These are phyloP conservation scores for Tricholoma terreum DNA, from an alignment of 768 basidiomycete species.

Conservation along the genomic window DNA sequence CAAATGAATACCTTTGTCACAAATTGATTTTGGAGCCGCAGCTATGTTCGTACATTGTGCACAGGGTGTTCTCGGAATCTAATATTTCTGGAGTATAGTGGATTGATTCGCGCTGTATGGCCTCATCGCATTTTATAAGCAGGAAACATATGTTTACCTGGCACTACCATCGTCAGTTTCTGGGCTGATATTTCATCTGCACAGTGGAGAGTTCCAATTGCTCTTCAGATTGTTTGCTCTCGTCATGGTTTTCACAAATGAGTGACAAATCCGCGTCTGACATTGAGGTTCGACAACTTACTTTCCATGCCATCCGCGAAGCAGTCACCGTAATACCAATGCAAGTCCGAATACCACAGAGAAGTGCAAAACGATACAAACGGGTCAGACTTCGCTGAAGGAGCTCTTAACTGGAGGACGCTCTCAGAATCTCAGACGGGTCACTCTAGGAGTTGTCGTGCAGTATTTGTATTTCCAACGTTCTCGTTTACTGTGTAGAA, in stretches of 20 bases:
- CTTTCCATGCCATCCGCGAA: conserved; percentile 53
- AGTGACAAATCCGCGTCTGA: conserved; percentile 50
- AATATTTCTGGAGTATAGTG: conserved; percentile 35
- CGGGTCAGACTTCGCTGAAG: conserved; percentile 36
- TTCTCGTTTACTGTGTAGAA: conserved; percentile 1
- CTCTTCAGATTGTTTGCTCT: conserved; percentile 57
- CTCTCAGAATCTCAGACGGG: conserved; percentile 59
- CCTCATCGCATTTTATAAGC: background rate
- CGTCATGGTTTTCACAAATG: conserved; percentile 47
- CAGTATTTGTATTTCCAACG: conserved; percentile 72
- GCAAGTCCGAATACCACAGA: conserved; percentile 4
- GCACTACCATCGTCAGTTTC: conserved; percentile 43
- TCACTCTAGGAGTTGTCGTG: conserved; percentile 49
- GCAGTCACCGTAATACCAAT: conserved; percentile 48
- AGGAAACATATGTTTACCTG: background rate
- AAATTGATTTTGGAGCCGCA: background rate
- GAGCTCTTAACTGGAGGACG: conserved; percentile 56
- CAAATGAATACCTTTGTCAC: conserved; percentile 1
- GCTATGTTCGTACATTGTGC: conserved; percentile 8
- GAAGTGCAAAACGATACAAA: conserved; percentile 4
- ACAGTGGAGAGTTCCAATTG: conserved; percentile 64
- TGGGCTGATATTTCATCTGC: conserved; percentile 49
- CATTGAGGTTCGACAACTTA: conserved; percentile 43
- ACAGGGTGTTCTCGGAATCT: background rate
- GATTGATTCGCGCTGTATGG: conserved; percentile 62